Conservation (phyloP, 2,329 filamentous ascomycete genomes). For the Thelonectria olida region DNA sequence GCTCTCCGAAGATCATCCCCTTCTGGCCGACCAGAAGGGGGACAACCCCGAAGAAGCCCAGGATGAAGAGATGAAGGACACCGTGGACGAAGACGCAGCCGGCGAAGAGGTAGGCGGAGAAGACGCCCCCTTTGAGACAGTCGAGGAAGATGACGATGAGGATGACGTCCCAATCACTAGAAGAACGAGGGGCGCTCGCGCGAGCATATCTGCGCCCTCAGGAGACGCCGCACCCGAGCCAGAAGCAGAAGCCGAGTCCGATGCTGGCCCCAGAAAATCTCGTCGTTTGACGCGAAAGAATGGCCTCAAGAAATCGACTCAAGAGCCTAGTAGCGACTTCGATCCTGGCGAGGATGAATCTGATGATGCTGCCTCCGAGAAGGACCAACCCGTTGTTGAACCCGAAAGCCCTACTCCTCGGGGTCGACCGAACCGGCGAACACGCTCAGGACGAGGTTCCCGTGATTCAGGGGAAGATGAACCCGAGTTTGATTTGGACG, state of each 20-base stretch:
- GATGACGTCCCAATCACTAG: slow-evolving; percentile 60
- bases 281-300: slow-evolving; percentile 60
- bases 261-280: slow-evolving; percentile 44
- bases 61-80: slow-evolving; percentile 27
- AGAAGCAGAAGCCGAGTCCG: slow-evolving; percentile 40
- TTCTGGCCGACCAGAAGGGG: slow-evolving; percentile 42
- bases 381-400: slow-evolving; percentile 52
- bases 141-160: slow-evolving; percentile 54
- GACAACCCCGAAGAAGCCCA: slow-evolving; percentile 42
- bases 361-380: slow-evolving; percentile 60
- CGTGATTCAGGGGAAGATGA: slow-evolving; percentile 67
- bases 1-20: slow-evolving; percentile 45
- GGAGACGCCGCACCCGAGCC: slow-evolving; percentile 38
- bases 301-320: slow-evolving; percentile 53
- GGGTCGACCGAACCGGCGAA: slow-evolving; percentile 54
- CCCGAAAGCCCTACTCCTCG: slow-evolving; percentile 59
- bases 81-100: slow-evolving; percentile 40
- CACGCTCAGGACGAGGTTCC: slow-evolving; percentile 57
- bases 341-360: slow-evolving; percentile 66
- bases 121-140: slow-evolving; percentile 42
- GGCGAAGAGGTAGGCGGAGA: slow-evolving; percentile 43
- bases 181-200: slow-evolving; percentile 53
- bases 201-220: slow-evolving; percentile 39
- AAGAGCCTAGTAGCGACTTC: slow-evolving; percentile 69
- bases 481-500: slow-evolving; percentile 68